Conservation (phyloP, 208 protist species). For the Endotrypanum monterogeii region DNA sequence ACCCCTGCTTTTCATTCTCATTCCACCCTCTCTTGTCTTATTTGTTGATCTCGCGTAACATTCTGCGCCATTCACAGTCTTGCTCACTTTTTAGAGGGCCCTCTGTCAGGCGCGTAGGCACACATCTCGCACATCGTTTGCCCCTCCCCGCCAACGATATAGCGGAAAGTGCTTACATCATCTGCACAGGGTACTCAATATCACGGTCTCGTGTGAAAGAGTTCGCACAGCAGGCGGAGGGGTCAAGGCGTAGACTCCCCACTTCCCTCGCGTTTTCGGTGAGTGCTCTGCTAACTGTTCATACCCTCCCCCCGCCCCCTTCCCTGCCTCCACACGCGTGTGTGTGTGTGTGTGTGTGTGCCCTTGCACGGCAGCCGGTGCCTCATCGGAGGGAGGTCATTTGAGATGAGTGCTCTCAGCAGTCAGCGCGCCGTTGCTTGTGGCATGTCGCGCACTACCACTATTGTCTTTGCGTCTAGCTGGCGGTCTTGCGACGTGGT, state of each 20-base stretch:
- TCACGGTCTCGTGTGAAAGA: not conserved
- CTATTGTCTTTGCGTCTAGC: not conserved
- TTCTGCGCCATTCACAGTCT: not conserved
- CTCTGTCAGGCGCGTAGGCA: not conserved
- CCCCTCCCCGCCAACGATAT: not conserved
- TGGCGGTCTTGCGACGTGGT: not conserved
- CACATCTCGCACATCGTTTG: not conserved
- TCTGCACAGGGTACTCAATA: not conserved
- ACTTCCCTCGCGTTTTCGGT: too few relatives aligned
- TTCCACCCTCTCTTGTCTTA: not conserved
- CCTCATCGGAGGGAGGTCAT: not conserved
- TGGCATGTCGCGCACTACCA: not conserved
- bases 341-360: not conserved
- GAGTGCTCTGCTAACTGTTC: too few relatives aligned
- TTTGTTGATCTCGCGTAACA: not conserved
- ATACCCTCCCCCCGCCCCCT: too few relatives aligned
- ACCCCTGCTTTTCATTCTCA: not conserved
- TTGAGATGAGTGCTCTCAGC: conserved; percentile 24
- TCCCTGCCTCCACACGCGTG: not conserved
- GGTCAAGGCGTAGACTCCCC: not conserved
- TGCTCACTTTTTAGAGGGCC: not conserved
- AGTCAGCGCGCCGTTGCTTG: conserved; percentile 5
- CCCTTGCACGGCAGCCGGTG: not conserved
- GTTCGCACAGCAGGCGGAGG: not conserved
- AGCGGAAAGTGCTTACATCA: too few relatives aligned